Evolutionary conservation across 768 basidiomycete species (phyloP), one percentile per base, ranked within the genome.

Genomic region (Calocybe gangraenosa): DNA sequence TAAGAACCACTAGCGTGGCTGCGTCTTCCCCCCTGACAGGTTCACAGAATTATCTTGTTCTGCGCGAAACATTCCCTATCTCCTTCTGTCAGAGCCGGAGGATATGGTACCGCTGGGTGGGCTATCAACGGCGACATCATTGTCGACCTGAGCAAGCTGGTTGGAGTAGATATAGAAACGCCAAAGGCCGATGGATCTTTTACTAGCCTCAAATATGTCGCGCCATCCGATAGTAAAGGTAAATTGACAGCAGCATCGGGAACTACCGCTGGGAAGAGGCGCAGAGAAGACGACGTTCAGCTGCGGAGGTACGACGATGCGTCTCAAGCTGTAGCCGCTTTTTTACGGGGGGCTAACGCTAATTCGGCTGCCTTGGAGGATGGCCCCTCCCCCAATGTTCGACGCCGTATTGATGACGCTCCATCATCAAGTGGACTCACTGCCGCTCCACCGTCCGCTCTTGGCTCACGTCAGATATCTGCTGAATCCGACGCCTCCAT

Each of bases 91-190:
- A 92, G 91, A 60, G 87, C 89, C 1, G 93, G 93, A 19, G 93
- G 93, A 0, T 93, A 87, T 58, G 93, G 92, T 5, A 93, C 88
- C 1, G 89, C 84, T 8, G 92, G 91, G 1, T 92, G 91, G 87
- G 80, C 89, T 37, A 78, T 94, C 43, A 82, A 81, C 13, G 93
- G 93, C 30, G 85, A 94, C 56, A 70, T 95, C 46, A 82, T 95
- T 57, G 64, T 94, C 53, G 93, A 95, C 65, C 65, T 95, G 38
- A 78, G 74, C 56, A 78, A 74, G 54, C 66, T 96, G 40, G 69
- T 71, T 42, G 82, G 84, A 30, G 69, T 87, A 31, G 76, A 81
- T 23, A 81, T 92, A 43, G 86, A 87, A 57, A 55, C 70, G 6
- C 85, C 86, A 14, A 65, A 60, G 10, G 56, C 51, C 9, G 74